A percentile compares a stretch with the other conserved stretches of the same genome.
phyloP scores from a whole-genome alignment of 208 protist species.

The Acanthamoeba royreba region DNA sequence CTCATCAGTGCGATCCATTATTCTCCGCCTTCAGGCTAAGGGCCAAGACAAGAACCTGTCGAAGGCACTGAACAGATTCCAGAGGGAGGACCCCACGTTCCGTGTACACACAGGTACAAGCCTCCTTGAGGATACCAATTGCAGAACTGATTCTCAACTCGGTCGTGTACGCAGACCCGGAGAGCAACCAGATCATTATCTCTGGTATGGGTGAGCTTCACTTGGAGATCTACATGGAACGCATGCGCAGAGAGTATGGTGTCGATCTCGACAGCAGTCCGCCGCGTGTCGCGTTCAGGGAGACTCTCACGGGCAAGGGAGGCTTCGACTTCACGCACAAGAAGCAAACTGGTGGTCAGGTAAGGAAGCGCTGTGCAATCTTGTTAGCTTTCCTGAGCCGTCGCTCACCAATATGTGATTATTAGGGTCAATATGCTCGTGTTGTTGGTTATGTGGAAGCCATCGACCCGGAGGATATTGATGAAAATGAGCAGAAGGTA shows the following conservation, averaged over 20 bases:
- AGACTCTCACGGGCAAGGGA: conserved; percentile 82
- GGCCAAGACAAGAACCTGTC: conserved; percentile 89
- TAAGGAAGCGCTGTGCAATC: no score
- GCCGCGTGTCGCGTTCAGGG: conserved; percentile 95
- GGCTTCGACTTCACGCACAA: conserved; percentile 97
- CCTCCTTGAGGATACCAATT: background rate
- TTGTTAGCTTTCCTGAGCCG: no score
- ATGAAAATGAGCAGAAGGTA: background rate
- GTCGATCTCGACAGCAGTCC: conserved; percentile 89
- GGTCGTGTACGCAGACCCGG: background rate
- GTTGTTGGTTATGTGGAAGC: conserved; percentile 86
- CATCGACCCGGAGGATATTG: conserved; percentile 55
- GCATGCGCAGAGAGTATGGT: conserved; percentile 92
- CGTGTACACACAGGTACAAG: conserved; percentile 86
- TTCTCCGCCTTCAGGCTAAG: conserved; percentile 69
- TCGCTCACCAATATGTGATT: no score
- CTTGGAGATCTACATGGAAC: conserved; percentile 95
- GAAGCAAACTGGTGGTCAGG: conserved; percentile 97
- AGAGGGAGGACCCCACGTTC: conserved; percentile 94
- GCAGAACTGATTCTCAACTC: background rate
- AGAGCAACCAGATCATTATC: conserved; percentile 93
- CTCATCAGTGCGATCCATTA: background rate
- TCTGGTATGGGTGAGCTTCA: conserved; percentile 97
- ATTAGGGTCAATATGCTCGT: conserved; percentile 97
- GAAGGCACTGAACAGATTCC: conserved; percentile 90